Evolutionary conservation across 2,329 filamentous ascomycete species (phyloP), one percentile per base, ranked within the genome.

Genomic region (Tolypocladium ovalisporum): DNA sequence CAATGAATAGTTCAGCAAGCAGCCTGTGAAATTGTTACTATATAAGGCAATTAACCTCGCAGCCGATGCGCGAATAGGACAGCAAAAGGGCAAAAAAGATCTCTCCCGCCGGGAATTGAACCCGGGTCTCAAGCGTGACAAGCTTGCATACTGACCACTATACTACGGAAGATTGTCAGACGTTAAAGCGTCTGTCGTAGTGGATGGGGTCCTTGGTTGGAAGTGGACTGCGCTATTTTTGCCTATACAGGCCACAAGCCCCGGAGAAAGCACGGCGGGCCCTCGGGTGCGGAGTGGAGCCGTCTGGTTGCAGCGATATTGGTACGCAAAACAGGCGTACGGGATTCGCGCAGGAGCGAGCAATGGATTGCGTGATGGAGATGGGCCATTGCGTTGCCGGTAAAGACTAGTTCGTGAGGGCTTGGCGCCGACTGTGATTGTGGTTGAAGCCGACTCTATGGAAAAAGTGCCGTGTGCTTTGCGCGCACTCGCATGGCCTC

Each of bases 61-160:
- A n/a, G n/a, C n/a, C n/a, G n/a, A 9, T 34, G 32, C 9, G 32
- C 9, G 32, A 34, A 5, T 8, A 6, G 6, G 36, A 12, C 36
- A 37, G 19, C 37, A 52, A 52, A 36, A 27, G 13, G 22, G n/a
- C 22, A 12, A 19, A 29, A 55, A 51, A 51, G 22, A 37, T 27
- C 52, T 59, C 59, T 51, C 56, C 59, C 37, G 54, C 59, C 58
- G 58, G 59, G 56, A 58, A 58, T 57, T 57, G 49, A 59, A 61
- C 53, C 52, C 58, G 54, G 55, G 59, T 56, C 52, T 54, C 56
- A 57, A 58, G 54, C 53, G 54, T 53, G 56, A 61, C 53, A 55
- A 55, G 54, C 54, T 60, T 59, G 58, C 54, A 58, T 56, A 58
- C 57, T 60, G 56, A 58, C 58, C 58, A 60, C 58, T 60, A 60